These are phyloP conservation scores for Microcos paniculata DNA, from an alignment of 345 rosid species.

Conservation along the genomic window DNA sequence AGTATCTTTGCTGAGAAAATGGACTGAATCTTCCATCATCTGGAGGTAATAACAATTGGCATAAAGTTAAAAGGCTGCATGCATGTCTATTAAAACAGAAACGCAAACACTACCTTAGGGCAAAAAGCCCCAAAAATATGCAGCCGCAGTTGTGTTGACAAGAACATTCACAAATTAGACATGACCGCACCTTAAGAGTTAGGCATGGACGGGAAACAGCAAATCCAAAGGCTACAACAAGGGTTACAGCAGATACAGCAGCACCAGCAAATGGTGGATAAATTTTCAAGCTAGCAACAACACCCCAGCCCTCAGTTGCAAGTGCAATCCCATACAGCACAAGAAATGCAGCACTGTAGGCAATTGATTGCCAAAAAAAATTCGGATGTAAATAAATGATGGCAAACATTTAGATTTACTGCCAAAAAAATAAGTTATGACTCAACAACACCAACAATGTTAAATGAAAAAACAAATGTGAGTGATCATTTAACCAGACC, in stretches of 20 bases:
- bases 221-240: slow-evolving; percentile 97
- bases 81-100: neutral
- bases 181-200: slow-evolving; percentile 75
- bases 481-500: slow-evolving; percentile 4
- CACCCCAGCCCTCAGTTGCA: slow-evolving; percentile 99
- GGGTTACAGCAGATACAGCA: slow-evolving; percentile 95
- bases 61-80: slow-evolving; percentile 19
- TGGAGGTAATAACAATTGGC: slow-evolving; percentile 38
- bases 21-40: slow-evolving; percentile 99
- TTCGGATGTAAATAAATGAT: slow-evolving; percentile 17
- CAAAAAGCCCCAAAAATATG: neutral
- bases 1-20: slow-evolving; percentile 95
- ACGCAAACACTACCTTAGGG: neutral
- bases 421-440: neutral
- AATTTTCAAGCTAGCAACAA: slow-evolving; percentile 94
- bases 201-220: slow-evolving; percentile 99
- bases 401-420: neutral
- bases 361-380: slow-evolving; percentile 12
- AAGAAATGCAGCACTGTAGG: slow-evolving; percentile 87
- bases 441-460: slow-evolving; percentile 14
- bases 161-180: slow-evolving; percentile 9
- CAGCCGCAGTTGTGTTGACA: neutral
- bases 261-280: slow-evolving; percentile 99
- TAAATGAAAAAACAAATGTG: slow-evolving; percentile 15
- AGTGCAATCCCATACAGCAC: slow-evolving; percentile 95